Conservation (phyloP, 768 basidiomycete genomes). For the Fistulinella prunicolor region DNA sequence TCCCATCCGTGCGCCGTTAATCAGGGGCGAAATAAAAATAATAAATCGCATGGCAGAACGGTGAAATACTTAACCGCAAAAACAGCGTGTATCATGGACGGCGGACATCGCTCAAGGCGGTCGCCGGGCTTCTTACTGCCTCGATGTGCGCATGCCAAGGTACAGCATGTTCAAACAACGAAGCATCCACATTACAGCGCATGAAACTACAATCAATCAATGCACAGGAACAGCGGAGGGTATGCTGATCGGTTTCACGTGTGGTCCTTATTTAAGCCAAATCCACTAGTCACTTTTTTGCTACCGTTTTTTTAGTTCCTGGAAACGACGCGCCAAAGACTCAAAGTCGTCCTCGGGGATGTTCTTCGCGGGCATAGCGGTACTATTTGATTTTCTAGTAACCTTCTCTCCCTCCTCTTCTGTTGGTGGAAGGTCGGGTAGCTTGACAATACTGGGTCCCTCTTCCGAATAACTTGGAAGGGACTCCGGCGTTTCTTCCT, state of each 20-base stretch:
- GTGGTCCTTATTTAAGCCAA: background rate
- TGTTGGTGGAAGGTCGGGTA: constrained; percentile 50
- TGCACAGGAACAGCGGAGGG: background rate
- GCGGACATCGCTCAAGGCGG: constrained; percentile 15
- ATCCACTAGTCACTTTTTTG: background rate
- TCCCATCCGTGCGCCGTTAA: background rate
- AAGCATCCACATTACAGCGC: constrained; percentile 8
- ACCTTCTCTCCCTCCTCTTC: constrained; percentile 43
- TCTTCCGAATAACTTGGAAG: constrained; percentile 31
- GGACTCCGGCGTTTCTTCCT: constrained; percentile 12
- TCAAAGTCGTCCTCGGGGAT: constrained; percentile 68
- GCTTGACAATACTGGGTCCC: constrained; percentile 30
- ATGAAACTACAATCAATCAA: constrained; percentile 11
- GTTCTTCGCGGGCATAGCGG: constrained; percentile 10
- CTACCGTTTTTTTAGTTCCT: constrained; percentile 80
- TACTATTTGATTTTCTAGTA: constrained; percentile 4
- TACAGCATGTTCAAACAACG: constrained; percentile 8
- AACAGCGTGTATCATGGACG: constrained; percentile 4
- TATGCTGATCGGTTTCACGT: constrained; percentile 8
- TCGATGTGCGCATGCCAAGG: background rate
- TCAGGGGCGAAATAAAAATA: background rate
- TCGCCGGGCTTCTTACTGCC: background rate
- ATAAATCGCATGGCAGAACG: background rate
- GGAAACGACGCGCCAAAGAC: constrained; percentile 74
- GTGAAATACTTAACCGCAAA: background rate